Evolutionary conservation across 768 basidiomycete species (phyloP).

Genomic region (Amanita molliuscula): DNA sequence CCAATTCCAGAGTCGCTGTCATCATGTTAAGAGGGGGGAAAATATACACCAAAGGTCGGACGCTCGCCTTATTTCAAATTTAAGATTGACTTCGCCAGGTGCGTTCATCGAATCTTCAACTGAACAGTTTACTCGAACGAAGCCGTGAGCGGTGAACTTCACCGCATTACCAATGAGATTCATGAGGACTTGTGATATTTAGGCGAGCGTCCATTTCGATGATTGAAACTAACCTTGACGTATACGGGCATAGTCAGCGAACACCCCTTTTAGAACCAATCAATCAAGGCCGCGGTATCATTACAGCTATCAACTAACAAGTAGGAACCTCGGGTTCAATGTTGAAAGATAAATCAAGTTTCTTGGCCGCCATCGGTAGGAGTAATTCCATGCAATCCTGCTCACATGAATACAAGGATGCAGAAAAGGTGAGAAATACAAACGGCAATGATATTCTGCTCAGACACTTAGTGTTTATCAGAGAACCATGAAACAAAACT

Average conservation of each 20-base stretch:
- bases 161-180: slow-evolving; percentile 72
- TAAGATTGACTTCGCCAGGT: slow-evolving; percentile 38
- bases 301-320: slow-evolving; percentile 26
- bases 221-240: slow-evolving; percentile 42
- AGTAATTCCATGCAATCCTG: slow-evolving; percentile 74
- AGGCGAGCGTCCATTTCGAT: neutral
- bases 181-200: slow-evolving; percentile 44
- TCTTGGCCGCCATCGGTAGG: slow-evolving; percentile 65
- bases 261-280: slow-evolving; percentile 38
- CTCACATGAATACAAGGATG: slow-evolving; percentile 5
- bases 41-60: slow-evolving; percentile 1
- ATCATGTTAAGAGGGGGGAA: slow-evolving; percentile 2
- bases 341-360: slow-evolving; percentile 64
- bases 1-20: slow-evolving; percentile 66
- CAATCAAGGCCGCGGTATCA: neutral
- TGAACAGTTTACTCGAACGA: slow-evolving; percentile 51
- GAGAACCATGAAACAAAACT: slow-evolving; percentile 6
- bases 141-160: slow-evolving; percentile 60
- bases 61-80: slow-evolving; percentile 55
- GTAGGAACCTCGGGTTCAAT: slow-evolving; percentile 57
- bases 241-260: slow-evolving; percentile 63
- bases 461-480: neutral
- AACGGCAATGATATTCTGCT: slow-evolving; percentile 56
- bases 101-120: slow-evolving; percentile 30
- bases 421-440: slow-evolving; percentile 10